Conservation (phyloP, 2,329 filamentous ascomycete genomes). For the Fonsecaea multimorphosa region DNA sequence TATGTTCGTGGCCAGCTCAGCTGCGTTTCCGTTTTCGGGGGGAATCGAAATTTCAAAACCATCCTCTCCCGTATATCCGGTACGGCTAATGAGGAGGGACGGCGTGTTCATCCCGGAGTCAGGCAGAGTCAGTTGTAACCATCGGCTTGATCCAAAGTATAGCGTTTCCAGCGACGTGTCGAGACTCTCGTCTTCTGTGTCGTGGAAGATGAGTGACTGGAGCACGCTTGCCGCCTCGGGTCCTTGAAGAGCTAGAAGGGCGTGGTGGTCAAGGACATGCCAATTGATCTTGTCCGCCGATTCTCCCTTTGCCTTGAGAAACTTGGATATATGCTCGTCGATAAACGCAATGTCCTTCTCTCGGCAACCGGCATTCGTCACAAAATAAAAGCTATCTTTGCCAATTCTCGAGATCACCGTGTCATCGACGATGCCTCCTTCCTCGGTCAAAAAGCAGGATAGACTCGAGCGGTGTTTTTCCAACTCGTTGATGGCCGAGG, state of each 20-base stretch:
- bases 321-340: slow-evolving; percentile 68
- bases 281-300: slow-evolving; percentile 65
- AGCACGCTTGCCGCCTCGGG: slow-evolving; percentile 76
- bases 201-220: slow-evolving; percentile 63
- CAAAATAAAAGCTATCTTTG: slow-evolving; percentile 81
- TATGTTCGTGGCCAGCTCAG: slow-evolving; percentile 53
- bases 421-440: slow-evolving; percentile 93
- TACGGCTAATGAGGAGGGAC: slow-evolving; percentile 77
- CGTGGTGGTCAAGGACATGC: slow-evolving; percentile 73
- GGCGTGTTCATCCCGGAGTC: slow-evolving; percentile 58
- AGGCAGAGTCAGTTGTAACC: slow-evolving; percentile 67
- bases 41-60: slow-evolving; percentile 95
- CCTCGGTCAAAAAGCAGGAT: slow-evolving; percentile 81
- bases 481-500: slow-evolving; percentile 71
- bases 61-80: slow-evolving; percentile 96
- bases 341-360: slow-evolving; percentile 87
- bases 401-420: slow-evolving; percentile 84
- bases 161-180: slow-evolving; percentile 67
- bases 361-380: slow-evolving; percentile 91
- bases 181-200: slow-evolving; percentile 47
- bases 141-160: slow-evolving; percentile 80
- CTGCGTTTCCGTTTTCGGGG: slow-evolving; percentile 64
- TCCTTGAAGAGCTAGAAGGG: slow-evolving; percentile 88
- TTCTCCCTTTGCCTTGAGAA: slow-evolving; percentile 57
- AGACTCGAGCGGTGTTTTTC: slow-evolving; percentile 74